A percentile compares a stretch with the other conserved stretches of the same genome.
Evolutionary conservation across 1,284 basidiomycete species (phyloP).

Genomic region (Kwoniella shivajii): DNA sequence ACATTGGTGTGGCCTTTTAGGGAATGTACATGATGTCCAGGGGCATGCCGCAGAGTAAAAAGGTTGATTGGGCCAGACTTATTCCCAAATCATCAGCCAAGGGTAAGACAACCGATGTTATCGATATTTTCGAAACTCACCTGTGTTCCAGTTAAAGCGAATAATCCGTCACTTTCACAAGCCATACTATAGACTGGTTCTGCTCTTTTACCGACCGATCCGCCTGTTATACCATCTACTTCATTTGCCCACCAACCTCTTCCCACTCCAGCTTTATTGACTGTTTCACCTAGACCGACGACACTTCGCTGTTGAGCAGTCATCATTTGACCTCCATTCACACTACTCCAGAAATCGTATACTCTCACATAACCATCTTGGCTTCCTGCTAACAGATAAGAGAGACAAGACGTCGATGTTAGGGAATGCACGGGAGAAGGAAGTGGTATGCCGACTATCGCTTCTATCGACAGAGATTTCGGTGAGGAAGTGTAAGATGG

Average conservation of each 20-base stretch:
- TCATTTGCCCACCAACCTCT: conserved; percentile 78
- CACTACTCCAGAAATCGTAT: conserved; percentile 86
- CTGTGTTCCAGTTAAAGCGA: conserved; percentile 81
- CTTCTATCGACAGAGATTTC: conserved; percentile 80
- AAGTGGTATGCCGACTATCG: conserved; percentile 87
- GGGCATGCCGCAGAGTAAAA: conserved; percentile 88
- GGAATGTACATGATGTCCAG: conserved; percentile 75
- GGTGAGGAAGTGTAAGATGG: conserved; percentile 45
- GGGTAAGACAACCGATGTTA: background rate
- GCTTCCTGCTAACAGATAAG: conserved; percentile 85
- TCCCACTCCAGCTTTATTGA: conserved; percentile 85
- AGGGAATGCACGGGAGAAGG: conserved; percentile 84
- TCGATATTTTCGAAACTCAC: conserved; percentile 57
- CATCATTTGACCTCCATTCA: conserved; percentile 83
- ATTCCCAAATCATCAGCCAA: background rate
- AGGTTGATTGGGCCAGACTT: conserved; percentile 86
- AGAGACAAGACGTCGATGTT: conserved; percentile 81
- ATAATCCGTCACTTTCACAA: conserved; percentile 86
- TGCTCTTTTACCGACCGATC: conserved; percentile 41
- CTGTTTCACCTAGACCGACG: conserved; percentile 85
- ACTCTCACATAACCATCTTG: conserved; percentile 91
- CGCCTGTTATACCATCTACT: conserved; percentile 38
- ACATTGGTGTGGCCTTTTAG: conserved; percentile 73
- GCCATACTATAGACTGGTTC: conserved; percentile 83
- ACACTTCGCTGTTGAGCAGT: conserved; percentile 88